Evolutionary conservation across 345 rosid genomes (phyloP), one percentile per base, ranked within the genome.

Genomic region (Citrus inodora): DNA sequence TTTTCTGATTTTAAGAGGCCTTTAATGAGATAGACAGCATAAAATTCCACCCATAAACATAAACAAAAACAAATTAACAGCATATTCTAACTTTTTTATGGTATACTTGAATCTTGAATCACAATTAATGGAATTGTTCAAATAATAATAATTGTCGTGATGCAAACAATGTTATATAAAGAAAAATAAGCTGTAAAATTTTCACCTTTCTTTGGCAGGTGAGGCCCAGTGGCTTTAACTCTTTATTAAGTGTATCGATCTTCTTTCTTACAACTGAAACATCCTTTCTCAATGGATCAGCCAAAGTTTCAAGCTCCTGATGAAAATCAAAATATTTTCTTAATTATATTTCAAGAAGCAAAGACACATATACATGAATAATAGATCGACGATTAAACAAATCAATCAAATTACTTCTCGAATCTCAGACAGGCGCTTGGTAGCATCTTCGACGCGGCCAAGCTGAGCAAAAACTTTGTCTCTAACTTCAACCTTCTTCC

Each of bases 281-380:
- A 8, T 92, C 94, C 82, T 88, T 92, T 82, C 88, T 85, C 89
- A 83, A 81, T 22, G 96, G 96, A 90, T 92, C 96, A n/a, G 87
- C 71, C 28, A 92, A 83, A n/a, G 81, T 81, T 77, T 90, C 94
- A 61, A 92, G 91, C 83, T 90, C 97, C 97, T 92, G 51, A 17
- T 17, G 22, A 53, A 1, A 62, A 67, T 80, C 1, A 81, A 80
- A 46, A 3, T 74, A 25, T 61, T 70, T n/a, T 55, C 16, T 32
- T 61, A 37, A 68, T 37, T 2, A 64, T n/a, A 22, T 21, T 37
- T 19, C 24, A 74, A 62, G 17, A 32, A 77, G 33, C 28, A 5
- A 13, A 27, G 13, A 3, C 1, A 13, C 51, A 46, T 42, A 42
- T 13, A 46, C 51, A 46, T 46, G 51, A 13, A 46, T 11, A 46